Base-by-base conservation (phyloP, 306 rosid genomes). In the Vicia faba region DNA sequence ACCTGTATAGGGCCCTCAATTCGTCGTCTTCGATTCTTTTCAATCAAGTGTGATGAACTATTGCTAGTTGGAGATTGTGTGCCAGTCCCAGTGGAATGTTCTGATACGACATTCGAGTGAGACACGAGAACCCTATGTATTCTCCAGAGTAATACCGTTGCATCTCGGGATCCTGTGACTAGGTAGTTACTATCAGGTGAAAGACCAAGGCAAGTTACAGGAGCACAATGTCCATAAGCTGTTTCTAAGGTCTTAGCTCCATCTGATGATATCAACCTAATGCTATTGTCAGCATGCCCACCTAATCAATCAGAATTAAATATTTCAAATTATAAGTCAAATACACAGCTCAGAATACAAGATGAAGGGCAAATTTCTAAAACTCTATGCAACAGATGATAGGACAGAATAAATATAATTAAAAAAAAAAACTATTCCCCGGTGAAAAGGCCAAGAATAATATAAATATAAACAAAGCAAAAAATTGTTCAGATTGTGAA, bases 211-310 rank as follows among this genome's bases (percentile, higher is more conserved):
- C 97, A 90, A 28, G 99, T 90, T 50, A 90, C 97, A n/a, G 99
- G 96, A 74, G 97, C 96, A 76, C 97, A 85, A 66, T 93, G 99
- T n/a, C 81, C 97, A 76, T 69, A 83, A 29, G 97, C 99, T 57
- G 95, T 90, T 83, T 93, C 99, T 60, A 93, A 59, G 65, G 99
- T 90, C 85, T 81, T 90, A 71, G 97, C 97, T 69, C 95, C 95
- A 58, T 88, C 99, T 12, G 90, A 81, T 61, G 97, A 93, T 75
- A 93, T 73, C 60, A 93, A 69, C 81, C 80, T 90, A 76, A 93
- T 82, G 80, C 97, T 83, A 76, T 85, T 88, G 79, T 93, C 99
- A 61, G 81, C 85, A 73, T 93, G 99, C 67, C 99, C 97, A 64
- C 99, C 99, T 93, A 84, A 61, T 76, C 54, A 82, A 59, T 76